Evolutionary conservation across 305 asterid genomes (phyloP), one percentile per base, ranked within the genome.

Genomic region (Salvia sclarea): DNA sequence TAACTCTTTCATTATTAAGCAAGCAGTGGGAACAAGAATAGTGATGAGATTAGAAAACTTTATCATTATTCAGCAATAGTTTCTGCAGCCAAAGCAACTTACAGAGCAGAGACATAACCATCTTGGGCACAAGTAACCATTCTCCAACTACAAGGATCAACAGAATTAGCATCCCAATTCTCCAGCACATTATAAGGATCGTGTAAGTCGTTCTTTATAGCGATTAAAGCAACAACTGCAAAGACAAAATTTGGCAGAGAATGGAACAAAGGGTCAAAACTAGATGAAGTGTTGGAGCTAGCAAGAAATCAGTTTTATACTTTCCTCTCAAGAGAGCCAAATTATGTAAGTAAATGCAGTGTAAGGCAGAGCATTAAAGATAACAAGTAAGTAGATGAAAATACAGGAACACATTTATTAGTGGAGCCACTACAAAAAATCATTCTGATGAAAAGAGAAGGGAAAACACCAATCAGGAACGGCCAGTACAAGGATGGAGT

Each of bases 121-220:
- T 89, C 98, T 64, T 48, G 13, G 25, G 89, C 75, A 70, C 99
- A 94, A 57, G 96, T 85, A 63, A 94, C 80, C 99, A 91, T 89
- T 77, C 97, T 86, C 99, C 99, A 94, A 79, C 97, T 83, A 81
- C 99, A 94, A 70, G 99, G 99, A 79, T 94, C 99, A 72, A 94
- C 98, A 31, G 98, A 92, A 84, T 80, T 89, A 45, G 78, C 80
- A 81, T 94, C 98, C 99, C 99, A 94, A 72, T 79, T 86, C 78
- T 86, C 97, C 85, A 94, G 62, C 55, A 84, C 95, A 79, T 94
- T 84, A 47, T 81, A 76, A 8, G 98, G 98, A 76, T 94, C 99
- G 9, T 69, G 79, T 35, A 94, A 81, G 47, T 71, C 89, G 40
- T 57, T 82, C 78, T 89, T 91, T 50, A 94, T 88, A 20, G 90